Evolutionary conservation across 2,329 filamentous ascomycete species (phyloP).

Genomic region (Penicillium sp.): DNA sequence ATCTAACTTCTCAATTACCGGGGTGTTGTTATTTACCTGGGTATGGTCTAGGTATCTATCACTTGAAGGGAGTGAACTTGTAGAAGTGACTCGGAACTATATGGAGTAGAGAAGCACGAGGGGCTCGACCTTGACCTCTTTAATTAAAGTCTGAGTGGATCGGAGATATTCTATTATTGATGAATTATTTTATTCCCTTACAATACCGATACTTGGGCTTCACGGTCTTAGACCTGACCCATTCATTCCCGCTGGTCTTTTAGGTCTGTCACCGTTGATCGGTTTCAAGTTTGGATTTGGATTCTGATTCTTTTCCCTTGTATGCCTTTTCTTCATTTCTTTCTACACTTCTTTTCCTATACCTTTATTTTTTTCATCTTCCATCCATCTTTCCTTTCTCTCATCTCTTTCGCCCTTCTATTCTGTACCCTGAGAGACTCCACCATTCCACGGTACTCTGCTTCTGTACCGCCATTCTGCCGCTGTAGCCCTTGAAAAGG

Average conservation of each 20-base stretch:
- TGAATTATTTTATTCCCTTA: background rate
- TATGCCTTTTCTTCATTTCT: background rate
- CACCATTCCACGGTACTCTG: constrained; percentile 9
- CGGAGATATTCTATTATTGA: constrained; percentile 8
- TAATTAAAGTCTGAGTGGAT: constrained; percentile 19
- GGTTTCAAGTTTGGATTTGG: constrained; percentile 11
- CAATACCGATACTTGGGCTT: background rate
- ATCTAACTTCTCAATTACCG: background rate
- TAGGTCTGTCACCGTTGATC: constrained; percentile 3
- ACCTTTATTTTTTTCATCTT: background rate
- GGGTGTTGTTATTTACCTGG: background rate
- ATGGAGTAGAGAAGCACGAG: too few relatives aligned
- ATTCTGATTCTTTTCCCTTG: background rate
- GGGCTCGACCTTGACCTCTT: constrained; percentile 7
- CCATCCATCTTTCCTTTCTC: background rate
- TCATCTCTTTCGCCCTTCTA: background rate
- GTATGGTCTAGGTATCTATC: background rate
- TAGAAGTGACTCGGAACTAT: background rate
- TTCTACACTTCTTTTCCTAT: background rate
- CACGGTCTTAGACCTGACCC: constrained; percentile 4
- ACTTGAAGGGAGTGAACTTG: background rate
- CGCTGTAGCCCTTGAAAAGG: constrained; percentile 3
- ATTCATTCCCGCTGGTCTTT: constrained; percentile 3
- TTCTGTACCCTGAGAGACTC: background rate
- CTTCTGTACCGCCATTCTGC: constrained; percentile 7